Percentiles rank a stretch among this genome's conserved stretches.
Evolutionary conservation across 495 filamentous ascomycete genomes (phyloP).

Genomic region (Haplographium delicatum): DNA sequence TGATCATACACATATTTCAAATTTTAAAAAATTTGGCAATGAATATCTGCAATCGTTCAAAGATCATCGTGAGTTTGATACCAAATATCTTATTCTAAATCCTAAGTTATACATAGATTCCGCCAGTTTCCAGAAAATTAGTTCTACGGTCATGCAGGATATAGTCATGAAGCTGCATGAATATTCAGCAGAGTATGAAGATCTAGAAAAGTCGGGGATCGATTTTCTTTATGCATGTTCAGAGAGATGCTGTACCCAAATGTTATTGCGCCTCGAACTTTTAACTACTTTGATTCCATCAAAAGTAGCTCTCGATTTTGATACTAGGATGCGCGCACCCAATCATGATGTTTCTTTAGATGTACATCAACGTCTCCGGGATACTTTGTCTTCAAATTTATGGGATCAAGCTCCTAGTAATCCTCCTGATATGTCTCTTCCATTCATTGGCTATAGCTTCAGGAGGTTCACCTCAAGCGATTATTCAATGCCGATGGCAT

Average conservation of each 20-base stretch:
- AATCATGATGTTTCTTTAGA: too few species aligned
- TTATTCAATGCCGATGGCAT: not conserved
- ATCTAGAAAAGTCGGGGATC: not conserved
- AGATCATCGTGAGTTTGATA: not conserved
- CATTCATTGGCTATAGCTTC: slow-evolving; percentile 7
- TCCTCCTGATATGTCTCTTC: not conserved
- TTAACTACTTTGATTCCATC: not conserved
- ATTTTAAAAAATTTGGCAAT: slow-evolving; percentile 3
- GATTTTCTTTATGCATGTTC: slow-evolving; percentile 19
- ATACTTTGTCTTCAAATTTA: too few species aligned
- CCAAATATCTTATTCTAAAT: not conserved
- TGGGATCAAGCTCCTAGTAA: too few species aligned
- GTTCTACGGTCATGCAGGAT: slow-evolving; percentile 3
- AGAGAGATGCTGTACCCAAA: not conserved
- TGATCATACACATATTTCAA: not conserved
- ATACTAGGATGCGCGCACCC: too few species aligned
- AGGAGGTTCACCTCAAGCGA: not conserved
- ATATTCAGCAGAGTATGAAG: slow-evolving; percentile 7
- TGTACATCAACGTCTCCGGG: too few species aligned
- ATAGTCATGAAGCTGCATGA: slow-evolving; percentile 8
- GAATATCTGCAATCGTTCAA: slow-evolving; percentile 4
- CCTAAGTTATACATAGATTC: slow-evolving; percentile 2
- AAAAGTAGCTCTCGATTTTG: too few species aligned
- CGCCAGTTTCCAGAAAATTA: not conserved
- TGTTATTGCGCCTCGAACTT: not conserved